Percentiles rank a stretch among this genome's conserved stretches.
phyloP scores from a whole-genome alignment of 2,329 filamentous ascomycete genomes.

The Plenodomus tracheiphilus region DNA sequence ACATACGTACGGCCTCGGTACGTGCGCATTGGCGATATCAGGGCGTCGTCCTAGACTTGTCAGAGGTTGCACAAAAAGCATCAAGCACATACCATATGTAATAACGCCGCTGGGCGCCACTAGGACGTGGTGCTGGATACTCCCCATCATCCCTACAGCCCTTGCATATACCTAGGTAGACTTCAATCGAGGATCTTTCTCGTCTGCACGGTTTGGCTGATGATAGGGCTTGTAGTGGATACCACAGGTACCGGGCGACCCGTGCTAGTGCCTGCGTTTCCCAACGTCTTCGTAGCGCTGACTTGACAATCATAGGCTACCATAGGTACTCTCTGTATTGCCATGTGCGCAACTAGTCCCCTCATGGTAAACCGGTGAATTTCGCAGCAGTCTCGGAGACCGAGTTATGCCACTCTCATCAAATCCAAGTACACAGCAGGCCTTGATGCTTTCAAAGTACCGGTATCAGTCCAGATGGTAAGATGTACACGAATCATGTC shows the following conservation, averaged over 20 bases:
- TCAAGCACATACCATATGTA: not conserved
- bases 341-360: not conserved
- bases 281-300: not conserved
- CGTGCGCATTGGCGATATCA: slow-evolving; percentile 8
- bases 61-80: slow-evolving; percentile 18
- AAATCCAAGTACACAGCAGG: too few relatives aligned
- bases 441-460: not conserved
- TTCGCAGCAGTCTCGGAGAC: slow-evolving; percentile 1
- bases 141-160: slow-evolving; percentile 11
- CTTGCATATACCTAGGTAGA: slow-evolving; percentile 8
- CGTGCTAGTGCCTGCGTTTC: not conserved
- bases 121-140: not conserved
- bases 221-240: slow-evolving; percentile 3
- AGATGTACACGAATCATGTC: not conserved
- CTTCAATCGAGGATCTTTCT: not conserved
- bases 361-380: not conserved
- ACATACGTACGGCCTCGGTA: slow-evolving; percentile 7
- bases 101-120: slow-evolving; percentile 16
- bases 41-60: slow-evolving; percentile 7
- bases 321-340: too few relatives aligned
- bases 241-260: too few relatives aligned
- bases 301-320: too few relatives aligned
- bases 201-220: slow-evolving; percentile 3
- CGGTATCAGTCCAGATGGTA: not conserved
- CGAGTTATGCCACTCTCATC: not conserved